phyloP scores from a whole-genome alignment of 2,329 filamentous ascomycete species.

The Sclerotinia borealis region DNA sequence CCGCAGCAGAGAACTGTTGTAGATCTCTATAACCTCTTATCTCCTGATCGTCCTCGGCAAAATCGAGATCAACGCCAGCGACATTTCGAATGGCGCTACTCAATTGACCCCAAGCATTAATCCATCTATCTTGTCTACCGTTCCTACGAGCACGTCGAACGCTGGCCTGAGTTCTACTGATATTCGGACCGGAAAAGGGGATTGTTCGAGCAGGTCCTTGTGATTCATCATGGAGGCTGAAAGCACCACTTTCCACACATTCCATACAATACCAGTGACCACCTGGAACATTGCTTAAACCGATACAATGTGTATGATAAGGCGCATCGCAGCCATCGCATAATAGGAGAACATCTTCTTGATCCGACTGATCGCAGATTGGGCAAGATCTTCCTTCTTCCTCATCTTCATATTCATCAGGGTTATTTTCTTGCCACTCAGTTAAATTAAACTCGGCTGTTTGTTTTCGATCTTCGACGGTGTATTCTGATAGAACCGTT shows the following conservation, averaged over 20 bases:
- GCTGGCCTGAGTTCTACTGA: slow-evolving; percentile 50
- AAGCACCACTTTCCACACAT: slow-evolving; percentile 45
- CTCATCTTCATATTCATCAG: slow-evolving; percentile 59
- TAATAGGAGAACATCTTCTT: slow-evolving; percentile 78
- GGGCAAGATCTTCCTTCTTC: slow-evolving; percentile 67
- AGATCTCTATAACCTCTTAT: slow-evolving; percentile 49
- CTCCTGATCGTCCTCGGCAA: slow-evolving; percentile 66
- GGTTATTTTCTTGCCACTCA: slow-evolving; percentile 62
- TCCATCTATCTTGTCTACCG: slow-evolving; percentile 77
- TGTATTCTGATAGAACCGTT: slow-evolving; percentile 50
- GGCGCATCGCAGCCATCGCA: slow-evolving; percentile 87
- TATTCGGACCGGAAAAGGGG: slow-evolving; percentile 13
- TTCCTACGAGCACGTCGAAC: slow-evolving; percentile 47
- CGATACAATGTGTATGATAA: slow-evolving; percentile 89
- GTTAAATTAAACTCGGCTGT: slow-evolving; percentile 82
- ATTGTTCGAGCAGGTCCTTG: not conserved
- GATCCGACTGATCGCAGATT: slow-evolving; percentile 73
- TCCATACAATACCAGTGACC: slow-evolving; percentile 89
- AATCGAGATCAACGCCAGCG: slow-evolving; percentile 72
- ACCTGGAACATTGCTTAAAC: slow-evolving; percentile 67
- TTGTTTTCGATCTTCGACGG: slow-evolving; percentile 78
- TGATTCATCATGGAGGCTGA: not conserved
- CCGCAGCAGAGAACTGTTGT: slow-evolving; percentile 47
- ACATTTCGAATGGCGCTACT: slow-evolving; percentile 58
- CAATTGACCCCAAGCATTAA: slow-evolving; percentile 72